Conservation (phyloP, 768 basidiomycete genomes). For the Leccinum longicurvipes region DNA sequence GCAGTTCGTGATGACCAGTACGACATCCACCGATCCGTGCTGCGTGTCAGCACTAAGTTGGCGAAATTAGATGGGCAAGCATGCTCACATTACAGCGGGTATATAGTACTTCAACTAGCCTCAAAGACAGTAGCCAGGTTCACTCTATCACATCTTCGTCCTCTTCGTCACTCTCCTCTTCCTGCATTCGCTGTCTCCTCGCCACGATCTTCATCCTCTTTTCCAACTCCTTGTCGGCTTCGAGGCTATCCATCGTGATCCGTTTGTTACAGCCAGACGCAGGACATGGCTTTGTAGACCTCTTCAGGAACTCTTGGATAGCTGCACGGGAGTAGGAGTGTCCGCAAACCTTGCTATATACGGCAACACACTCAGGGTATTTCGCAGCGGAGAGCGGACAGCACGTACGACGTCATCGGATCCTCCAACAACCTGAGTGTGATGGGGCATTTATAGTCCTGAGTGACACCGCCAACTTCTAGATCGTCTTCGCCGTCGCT, state of each 20-base stretch:
- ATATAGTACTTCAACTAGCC: slow-evolving; percentile 1
- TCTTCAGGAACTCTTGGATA: slow-evolving; percentile 60
- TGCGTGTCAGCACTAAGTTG: background rate
- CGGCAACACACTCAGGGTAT: background rate
- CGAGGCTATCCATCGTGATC: slow-evolving; percentile 50
- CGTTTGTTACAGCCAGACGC: slow-evolving; percentile 66
- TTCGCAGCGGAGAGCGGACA: background rate
- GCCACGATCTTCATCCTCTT: slow-evolving; percentile 58
- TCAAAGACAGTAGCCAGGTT: background rate
- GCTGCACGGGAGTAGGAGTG: slow-evolving; percentile 81
- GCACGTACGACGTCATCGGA: slow-evolving; percentile 77
- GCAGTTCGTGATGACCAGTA: background rate
- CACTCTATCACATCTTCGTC: slow-evolving; percentile 60
- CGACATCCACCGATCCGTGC: background rate
- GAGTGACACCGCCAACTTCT: slow-evolving; percentile 81
- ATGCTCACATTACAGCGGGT: slow-evolving; percentile 11
- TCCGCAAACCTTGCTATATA: slow-evolving; percentile 57
- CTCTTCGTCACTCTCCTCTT: slow-evolving; percentile 33
- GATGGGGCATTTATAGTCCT: slow-evolving; percentile 83
- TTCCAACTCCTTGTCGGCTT: slow-evolving; percentile 54
- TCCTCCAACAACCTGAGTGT: slow-evolving; percentile 63
- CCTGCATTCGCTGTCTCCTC: slow-evolving; percentile 48
- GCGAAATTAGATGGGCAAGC: background rate
- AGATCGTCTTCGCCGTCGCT: slow-evolving; percentile 87
- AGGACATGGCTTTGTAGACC: slow-evolving; percentile 52